A percentile compares a stretch with the other conserved stretches of the same genome.
Evolutionary conservation across 805 yeast species (phyloP).

Genomic region (Wickerhamiella vanderwaltii): DNA sequence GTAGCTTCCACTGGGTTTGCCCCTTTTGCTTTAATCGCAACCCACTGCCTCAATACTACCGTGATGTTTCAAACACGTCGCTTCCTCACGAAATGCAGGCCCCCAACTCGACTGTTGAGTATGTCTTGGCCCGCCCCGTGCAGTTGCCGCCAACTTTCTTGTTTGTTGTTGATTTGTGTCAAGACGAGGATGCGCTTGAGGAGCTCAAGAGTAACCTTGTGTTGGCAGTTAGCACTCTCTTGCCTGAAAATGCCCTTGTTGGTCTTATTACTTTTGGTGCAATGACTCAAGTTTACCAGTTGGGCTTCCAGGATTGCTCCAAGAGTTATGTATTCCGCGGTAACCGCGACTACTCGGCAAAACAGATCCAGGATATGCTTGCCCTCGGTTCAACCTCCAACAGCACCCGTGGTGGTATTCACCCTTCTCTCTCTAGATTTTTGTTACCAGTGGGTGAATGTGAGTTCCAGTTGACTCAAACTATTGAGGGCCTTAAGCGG

Average conservation of each 20-base stretch:
- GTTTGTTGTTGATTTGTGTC: constrained; percentile 79
- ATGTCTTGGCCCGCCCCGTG: constrained; percentile 68
- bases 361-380: constrained; percentile 49
- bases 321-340: constrained; percentile 81
- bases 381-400: constrained; percentile 29
- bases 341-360: constrained; percentile 59
- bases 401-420: constrained; percentile 12
- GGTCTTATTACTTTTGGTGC: constrained; percentile 86
- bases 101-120: constrained; percentile 67
- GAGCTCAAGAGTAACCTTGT: constrained; percentile 73
- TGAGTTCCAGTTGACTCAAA: constrained; percentile 69
- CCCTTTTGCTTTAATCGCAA: constrained; percentile 70
- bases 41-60: constrained; percentile 72
- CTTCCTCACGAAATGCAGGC: constrained; percentile 71
- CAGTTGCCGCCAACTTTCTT: constrained; percentile 76
- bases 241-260: constrained; percentile 82
- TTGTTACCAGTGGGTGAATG: constrained; percentile 63
- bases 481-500: constrained; percentile 61
- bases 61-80: constrained; percentile 58
- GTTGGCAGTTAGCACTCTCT: constrained; percentile 37
- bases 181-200: constrained; percentile 74
- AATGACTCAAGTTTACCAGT: constrained; percentile 80
- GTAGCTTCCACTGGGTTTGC: constrained; percentile 72
- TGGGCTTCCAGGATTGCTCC: constrained; percentile 53
- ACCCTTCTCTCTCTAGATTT: constrained; percentile 44